Evolutionary conservation across 192 early-diverging fungal species (phyloP), one percentile per base, ranked within the genome.

Genomic region (Polychytrium aggregatum): DNA sequence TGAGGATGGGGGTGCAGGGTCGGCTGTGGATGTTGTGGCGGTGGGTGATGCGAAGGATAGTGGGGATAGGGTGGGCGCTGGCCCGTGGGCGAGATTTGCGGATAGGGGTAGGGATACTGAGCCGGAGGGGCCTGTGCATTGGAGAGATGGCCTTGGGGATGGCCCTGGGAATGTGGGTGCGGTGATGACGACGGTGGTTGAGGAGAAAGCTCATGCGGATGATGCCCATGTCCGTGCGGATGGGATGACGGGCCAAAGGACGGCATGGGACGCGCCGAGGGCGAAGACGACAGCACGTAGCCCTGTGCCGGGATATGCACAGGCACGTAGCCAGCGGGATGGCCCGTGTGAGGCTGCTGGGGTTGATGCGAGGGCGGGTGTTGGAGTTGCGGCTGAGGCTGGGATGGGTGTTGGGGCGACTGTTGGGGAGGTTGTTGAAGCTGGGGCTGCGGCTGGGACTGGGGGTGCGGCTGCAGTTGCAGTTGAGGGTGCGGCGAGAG

Each of bases 391-490:
- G 41, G 41, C 9, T 42, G 41, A 42, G 8, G 41, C 18, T 13
- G 41, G 22, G 13, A 20, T 27, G 24, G 52, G 20, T 53, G 52
- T 20, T 53, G 52, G 14, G 6, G 28, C 24, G 43, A 42, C 39
- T 46, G 52, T 9, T 38, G 50, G 26, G 5, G 37, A 3, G n/a
- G 29, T 30, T 21, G 18, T 26, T 17, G 50, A n/a, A 43, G 50
- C 50, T 8, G 14, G 17, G 39, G 50, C 29, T 51, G 50, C 50
- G 18, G 31, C 6, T 17, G 30, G 18, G 25, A 26, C 28, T 28
- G 17, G 18, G 37, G 48, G 9, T 13, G 51, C 14, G 46, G 50
- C 13, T 52, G 57, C 41, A 35, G 49, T 17, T 53, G 50, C 13
- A 18, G 31, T 18, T 29, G 25, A 8, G 20, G 34, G 14, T 16